Base-by-base conservation (phyloP, 805 yeast species). In the Scheffersomyces lignosus region DNA sequence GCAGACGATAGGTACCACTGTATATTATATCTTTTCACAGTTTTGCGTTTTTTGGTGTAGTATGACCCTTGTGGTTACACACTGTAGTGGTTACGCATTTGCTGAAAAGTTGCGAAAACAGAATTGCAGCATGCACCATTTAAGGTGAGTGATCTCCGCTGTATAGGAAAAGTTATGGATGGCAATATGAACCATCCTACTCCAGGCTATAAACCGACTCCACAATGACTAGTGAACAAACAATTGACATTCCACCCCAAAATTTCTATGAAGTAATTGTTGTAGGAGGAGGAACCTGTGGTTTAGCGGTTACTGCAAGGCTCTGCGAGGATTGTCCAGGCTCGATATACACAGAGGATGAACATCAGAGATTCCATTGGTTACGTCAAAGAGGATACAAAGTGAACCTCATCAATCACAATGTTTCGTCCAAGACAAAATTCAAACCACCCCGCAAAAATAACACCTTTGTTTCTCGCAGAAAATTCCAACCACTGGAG, bases 271-370 rank as follows among this genome's bases (percentile, higher is more conserved):
- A 67, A 33, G 64, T 61, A 0, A 52, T 70, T 5, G 54, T 71
- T n/a, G 56, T 71, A 15, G 77, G 77, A 7, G 74, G 73, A 3
- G 76, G 77, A 1, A 67, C 75, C 2, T 68, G 73, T 48, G 71
- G 71, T 1, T 49, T 71, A 4, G 73, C 75, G 0, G 54, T 54
- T 5, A 56, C 71, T 6, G 60, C 75, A 5, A 48, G 75, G 33
- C 53, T 71, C 25, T 66, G 73, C 41, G 76, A 71, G 46, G 51
- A 50, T 14, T 57, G 59, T 17, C 74, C 76, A 1, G 69, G 69
- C 2, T 62, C 74, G 3, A 56, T 70, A 8, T 71, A 53, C 48
- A 64, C 73, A n/a, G 75, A 71, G 33, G 72, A 62, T 23, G 75
- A 70, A 33, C 76, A 70, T 42, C 74, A 68, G 45, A 43, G 76